Percentiles rank a stretch among this genome's conserved stretches.
Conservation (phyloP, 768 basidiomycete species). For the Tulasnella sp. region DNA sequence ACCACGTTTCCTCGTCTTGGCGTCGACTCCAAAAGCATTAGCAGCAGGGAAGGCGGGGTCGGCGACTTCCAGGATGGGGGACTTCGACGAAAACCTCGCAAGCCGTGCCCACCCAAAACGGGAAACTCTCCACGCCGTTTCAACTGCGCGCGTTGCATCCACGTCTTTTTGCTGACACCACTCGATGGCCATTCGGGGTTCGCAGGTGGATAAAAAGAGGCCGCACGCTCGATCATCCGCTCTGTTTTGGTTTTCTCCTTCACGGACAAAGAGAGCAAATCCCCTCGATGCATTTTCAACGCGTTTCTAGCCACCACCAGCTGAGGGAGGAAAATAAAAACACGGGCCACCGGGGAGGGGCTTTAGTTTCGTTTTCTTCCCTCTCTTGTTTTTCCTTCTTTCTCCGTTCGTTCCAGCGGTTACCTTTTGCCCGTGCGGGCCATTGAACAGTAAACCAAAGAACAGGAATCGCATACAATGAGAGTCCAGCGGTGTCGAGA, state of each 20-base stretch:
- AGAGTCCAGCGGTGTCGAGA: not conserved
- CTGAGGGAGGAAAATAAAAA: not conserved
- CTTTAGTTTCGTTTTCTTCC: too few relatives aligned
- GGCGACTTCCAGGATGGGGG: too few relatives aligned
- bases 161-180: not conserved
- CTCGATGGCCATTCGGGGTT: not conserved
- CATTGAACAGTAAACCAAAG: not conserved
- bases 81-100: not conserved
- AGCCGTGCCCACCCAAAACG: not conserved
- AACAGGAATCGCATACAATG: not conserved
- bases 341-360: too few relatives aligned
- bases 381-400: too few relatives aligned
- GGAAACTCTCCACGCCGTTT: not conserved
- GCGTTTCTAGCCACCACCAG: not conserved
- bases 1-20: not conserved
- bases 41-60: too few relatives aligned
- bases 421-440: not conserved
- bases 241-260: too few relatives aligned
- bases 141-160: not conserved
- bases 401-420: too few relatives aligned
- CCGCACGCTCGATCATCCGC: too few relatives aligned
- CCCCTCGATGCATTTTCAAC: not conserved
- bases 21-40: not conserved
- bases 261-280: not conserved
- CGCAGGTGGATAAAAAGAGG: not conserved